Percentiles rank a stretch among this genome's conserved stretches.
Evolutionary conservation across 805 yeast species (phyloP).

Genomic region (Wickerhamomyces ciferrii): DNA sequence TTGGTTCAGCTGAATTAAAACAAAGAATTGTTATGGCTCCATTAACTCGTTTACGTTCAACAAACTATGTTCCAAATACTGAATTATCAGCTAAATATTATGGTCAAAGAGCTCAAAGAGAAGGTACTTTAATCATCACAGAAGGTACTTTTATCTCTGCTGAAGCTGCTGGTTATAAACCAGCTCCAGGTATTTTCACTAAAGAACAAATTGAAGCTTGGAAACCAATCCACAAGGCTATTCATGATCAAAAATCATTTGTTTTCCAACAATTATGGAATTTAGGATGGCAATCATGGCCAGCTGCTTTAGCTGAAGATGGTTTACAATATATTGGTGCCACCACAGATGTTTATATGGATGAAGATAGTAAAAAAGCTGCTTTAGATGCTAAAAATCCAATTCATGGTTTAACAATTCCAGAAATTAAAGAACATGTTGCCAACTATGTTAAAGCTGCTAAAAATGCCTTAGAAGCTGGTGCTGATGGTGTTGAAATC

Average conservation of each 20-base stretch:
- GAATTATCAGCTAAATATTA: constrained; percentile 44
- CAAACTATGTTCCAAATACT: constrained; percentile 37
- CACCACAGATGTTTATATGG: constrained; percentile 27
- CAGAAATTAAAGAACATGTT: constrained; percentile 22
- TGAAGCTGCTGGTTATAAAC: constrained; percentile 35
- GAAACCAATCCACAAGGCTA: constrained; percentile 40
- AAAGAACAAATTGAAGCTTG: constrained; percentile 43
- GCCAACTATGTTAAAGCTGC: constrained; percentile 25
- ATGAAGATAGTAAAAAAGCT: constrained; percentile 25
- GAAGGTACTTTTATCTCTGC: constrained; percentile 52
- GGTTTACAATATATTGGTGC: constrained; percentile 31
- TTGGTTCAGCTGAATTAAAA: constrained; percentile 27
- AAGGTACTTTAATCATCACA: constrained; percentile 55
- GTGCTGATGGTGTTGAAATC: constrained; percentile 33
- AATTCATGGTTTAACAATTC: constrained; percentile 23
- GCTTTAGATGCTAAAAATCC: constrained; percentile 26
- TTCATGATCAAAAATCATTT: constrained; percentile 45
- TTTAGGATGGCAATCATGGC: constrained; percentile 36
- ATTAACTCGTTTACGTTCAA: constrained; percentile 41
- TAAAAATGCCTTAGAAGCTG: constrained; percentile 29
- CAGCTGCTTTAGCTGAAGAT: constrained; percentile 18
- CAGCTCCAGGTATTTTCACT: constrained; percentile 46
- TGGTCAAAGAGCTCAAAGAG: constrained; percentile 44
- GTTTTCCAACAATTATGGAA: constrained; percentile 49
- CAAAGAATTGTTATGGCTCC: constrained; percentile 47